Evolutionary conservation across 495 filamentous ascomycete species (phyloP).

Genomic region (Aspergillus mulundensis): DNA sequence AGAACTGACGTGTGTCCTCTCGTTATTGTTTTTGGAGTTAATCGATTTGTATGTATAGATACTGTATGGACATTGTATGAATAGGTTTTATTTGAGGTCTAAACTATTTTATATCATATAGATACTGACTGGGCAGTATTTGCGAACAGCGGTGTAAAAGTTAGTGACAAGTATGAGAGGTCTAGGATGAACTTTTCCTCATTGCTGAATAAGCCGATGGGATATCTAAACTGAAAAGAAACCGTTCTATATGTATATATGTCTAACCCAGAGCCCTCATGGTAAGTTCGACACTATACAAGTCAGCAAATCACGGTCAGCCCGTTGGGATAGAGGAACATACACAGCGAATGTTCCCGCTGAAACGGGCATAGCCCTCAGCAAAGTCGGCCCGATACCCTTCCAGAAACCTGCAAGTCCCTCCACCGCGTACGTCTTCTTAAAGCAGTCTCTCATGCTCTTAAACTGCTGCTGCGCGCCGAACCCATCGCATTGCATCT

Average conservation of each 20-base stretch:
- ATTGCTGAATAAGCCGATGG: slow-evolving; percentile 24
- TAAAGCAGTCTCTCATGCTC: slow-evolving; percentile 87
- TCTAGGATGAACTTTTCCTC: slow-evolving; percentile 24
- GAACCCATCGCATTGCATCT: slow-evolving; percentile 90
- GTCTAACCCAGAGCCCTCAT: slow-evolving; percentile 45
- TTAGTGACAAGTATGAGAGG: not conserved
- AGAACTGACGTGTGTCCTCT: slow-evolving; percentile 17
- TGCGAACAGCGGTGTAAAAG: not conserved
- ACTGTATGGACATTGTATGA: slow-evolving; percentile 21
- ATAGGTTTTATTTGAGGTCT: slow-evolving; percentile 1
- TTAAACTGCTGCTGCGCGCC: slow-evolving; percentile 55
- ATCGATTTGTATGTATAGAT: slow-evolving; percentile 35
- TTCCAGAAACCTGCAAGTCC: slow-evolving; percentile 90
- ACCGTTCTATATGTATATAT: slow-evolving; percentile 1
- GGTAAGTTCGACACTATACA: slow-evolving; percentile 38
- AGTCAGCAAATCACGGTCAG: slow-evolving; percentile 10
- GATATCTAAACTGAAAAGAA: slow-evolving; percentile 29
- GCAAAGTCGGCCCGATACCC: slow-evolving; percentile 86
- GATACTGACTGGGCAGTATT: not conserved
- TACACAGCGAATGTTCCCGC: slow-evolving; percentile 91
- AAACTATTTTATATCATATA: not conserved
- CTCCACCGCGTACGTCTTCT: slow-evolving; percentile 72
- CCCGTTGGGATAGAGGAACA: slow-evolving; percentile 19
- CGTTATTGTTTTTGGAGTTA: slow-evolving; percentile 19
- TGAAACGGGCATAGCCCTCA: slow-evolving; percentile 96